These are phyloP conservation scores for Neopestalotiopsis sp. DNA, from an alignment of 2,329 filamentous ascomycete species.

Conservation along the genomic window DNA sequence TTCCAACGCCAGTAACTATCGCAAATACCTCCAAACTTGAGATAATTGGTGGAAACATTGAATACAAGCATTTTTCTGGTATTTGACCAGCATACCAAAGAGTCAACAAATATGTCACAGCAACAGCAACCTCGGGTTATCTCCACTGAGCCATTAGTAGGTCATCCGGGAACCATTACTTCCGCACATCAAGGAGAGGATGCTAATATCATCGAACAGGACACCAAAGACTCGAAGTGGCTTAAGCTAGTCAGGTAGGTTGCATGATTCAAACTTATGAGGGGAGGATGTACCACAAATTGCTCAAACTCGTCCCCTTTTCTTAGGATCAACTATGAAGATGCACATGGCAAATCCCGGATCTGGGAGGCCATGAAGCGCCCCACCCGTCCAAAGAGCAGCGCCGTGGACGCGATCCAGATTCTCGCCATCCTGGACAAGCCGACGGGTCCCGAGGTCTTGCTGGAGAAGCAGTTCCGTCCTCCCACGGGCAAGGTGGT, in stretches of 20 bases:
- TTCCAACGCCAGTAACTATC: too few species aligned
- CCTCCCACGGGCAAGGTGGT: conserved; percentile 44
- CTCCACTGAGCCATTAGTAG: conserved; percentile 36
- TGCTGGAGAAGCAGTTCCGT: conserved; percentile 46
- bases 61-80: not conserved
- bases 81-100: not conserved
- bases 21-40: too few species aligned
- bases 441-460: conserved; percentile 33
- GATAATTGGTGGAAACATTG: too few species aligned
- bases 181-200: not conserved
- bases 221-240: conserved; percentile 38
- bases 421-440: conserved; percentile 33
- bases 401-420: conserved; percentile 35
- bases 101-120: not conserved
- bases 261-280: not conserved
- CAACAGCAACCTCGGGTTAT: conserved; percentile 24
- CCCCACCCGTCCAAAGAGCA: conserved; percentile 32
- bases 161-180: conserved; percentile 15
- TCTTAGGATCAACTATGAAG: conserved; percentile 36
- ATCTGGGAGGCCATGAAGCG: conserved; percentile 37
- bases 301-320: not conserved
- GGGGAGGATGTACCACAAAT: too few species aligned
- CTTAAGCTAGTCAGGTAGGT: conserved; percentile 36
- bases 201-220: conserved; percentile 24
- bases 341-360: conserved; percentile 33